Evolutionary conservation across 148 eudicot genomes (phyloP).

Genomic region (Diospyros kaki): DNA sequence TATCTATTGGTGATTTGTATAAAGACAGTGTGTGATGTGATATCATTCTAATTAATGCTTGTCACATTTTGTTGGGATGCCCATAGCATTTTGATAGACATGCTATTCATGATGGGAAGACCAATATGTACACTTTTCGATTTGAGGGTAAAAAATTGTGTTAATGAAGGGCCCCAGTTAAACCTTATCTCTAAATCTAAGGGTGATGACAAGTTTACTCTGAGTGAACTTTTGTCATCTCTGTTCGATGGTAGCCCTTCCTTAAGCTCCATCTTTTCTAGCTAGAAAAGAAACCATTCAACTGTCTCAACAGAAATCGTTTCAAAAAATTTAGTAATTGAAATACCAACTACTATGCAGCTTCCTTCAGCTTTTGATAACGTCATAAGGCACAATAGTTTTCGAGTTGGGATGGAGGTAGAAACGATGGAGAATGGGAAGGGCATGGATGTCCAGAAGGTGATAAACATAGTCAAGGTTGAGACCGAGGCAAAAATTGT

Average conservation of each 20-base stretch:
- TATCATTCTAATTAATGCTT: too few relatives aligned
- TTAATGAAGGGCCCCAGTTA: slow-evolving; percentile 14
- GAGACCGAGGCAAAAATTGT: slow-evolving; percentile 34
- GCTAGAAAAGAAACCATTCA: not conserved
- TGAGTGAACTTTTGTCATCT: slow-evolving; percentile 54
- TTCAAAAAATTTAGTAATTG: slow-evolving; percentile 29
- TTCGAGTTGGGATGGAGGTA: slow-evolving; percentile 39
- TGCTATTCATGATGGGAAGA: too few relatives aligned
- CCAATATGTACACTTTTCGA: too few relatives aligned
- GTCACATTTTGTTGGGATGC: too few relatives aligned
- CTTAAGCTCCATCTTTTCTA: slow-evolving; percentile 1
- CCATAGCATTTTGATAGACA: too few relatives aligned
- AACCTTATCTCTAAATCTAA: slow-evolving; percentile 32
- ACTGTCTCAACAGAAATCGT: not conserved
- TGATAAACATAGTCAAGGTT: slow-evolving; percentile 37
- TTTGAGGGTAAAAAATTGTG: too few relatives aligned
- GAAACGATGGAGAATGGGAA: slow-evolving; percentile 41
- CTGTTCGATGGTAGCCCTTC: not conserved
- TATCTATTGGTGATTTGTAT: too few relatives aligned
- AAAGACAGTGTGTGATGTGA: too few relatives aligned
- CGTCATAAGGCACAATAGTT: slow-evolving; percentile 52
- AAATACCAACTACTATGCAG: slow-evolving; percentile 29
- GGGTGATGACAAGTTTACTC: slow-evolving; percentile 76
- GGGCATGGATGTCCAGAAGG: slow-evolving; percentile 41
- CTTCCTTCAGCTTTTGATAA: slow-evolving; percentile 40